phyloP scores from a whole-genome alignment of 2,329 filamentous ascomycete genomes.

The Alternaria metachromatica region DNA sequence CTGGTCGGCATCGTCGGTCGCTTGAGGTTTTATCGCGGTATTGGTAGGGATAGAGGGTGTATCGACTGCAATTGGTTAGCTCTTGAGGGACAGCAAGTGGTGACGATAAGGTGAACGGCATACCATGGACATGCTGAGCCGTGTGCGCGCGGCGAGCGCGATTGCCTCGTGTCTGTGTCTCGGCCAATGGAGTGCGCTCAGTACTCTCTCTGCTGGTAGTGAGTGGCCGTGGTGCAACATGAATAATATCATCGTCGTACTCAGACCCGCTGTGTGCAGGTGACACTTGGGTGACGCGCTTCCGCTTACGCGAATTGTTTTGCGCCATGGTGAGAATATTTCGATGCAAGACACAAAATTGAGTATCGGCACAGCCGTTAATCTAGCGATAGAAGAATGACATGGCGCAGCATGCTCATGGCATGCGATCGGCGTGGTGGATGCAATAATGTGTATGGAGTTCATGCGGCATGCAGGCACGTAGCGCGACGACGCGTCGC shows the following conservation, averaged over 20 bases:
- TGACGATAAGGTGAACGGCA: background rate
- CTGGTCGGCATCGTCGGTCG: background rate
- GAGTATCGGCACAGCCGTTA: background rate
- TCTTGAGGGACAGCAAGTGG: background rate
- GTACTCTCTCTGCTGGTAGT: background rate
- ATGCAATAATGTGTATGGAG: background rate
- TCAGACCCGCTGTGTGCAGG: background rate
- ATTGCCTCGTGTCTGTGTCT: background rate
- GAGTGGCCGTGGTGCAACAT: background rate
- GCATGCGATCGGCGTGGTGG: background rate
- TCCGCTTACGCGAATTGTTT: slow-evolving; percentile 6
- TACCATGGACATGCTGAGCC: background rate
- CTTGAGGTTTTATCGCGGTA: background rate
- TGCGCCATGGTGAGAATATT: background rate
- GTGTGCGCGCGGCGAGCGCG: background rate
- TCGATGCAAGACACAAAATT: background rate
- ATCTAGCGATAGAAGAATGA: too few species aligned
- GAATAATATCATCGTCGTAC: slow-evolving; percentile 2
- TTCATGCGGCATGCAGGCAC: background rate
- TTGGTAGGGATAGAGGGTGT: background rate
- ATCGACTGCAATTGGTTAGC: background rate
- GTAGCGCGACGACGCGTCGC: background rate
- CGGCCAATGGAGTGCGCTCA: background rate
- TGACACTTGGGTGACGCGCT: background rate
- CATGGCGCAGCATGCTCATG: background rate